Evolutionary conservation across 495 filamentous ascomycete species (phyloP), one percentile per base, ranked within the genome.

Genomic region (Daldinia decipiens): DNA sequence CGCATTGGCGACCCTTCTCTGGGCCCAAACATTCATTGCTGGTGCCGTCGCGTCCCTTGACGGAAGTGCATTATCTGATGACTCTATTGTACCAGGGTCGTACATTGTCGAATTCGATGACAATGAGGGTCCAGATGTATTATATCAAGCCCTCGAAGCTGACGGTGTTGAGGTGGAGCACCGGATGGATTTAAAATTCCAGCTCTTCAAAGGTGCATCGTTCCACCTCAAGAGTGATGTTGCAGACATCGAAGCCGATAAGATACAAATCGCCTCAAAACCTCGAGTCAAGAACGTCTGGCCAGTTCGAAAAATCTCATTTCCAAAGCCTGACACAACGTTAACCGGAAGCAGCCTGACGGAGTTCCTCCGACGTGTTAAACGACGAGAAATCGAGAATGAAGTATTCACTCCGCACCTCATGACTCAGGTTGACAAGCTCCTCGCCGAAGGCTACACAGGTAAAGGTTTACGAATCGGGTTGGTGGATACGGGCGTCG

Each of bases 401-500:
- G 39, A 6, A n/a, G 7, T 40, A 17, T 40, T 40, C 39, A 8
- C 39, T 17, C 39, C 39, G 5, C 39, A 40, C 3, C 39, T 40
- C n/a, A 68, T 70, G 59, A 73, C 70, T 21, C 66, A 70, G 12
- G 70, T 73, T 29, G 70, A 73, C 21, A 60, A 57, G 56, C 64
- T 73, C 19, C 60, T 40, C 2, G 60, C 59, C 3, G 66, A 70
- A 36, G 66, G 70, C 4, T 51, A 40, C 36, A 73, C 59, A 1
- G 70, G 70, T 15, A 59, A 65, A 50, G 70, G 66, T 8, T 2
- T 73, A 6, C 47, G 57, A 0, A 70, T 73, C 47, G 70, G 60
- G 15, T 15, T 71, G 6, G 45, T 71, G 11, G 68, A 71, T 36
- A 62, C 63, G 0, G 68, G 68, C 3, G 64, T 68, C 62, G 80